Conservation (phyloP, 2,329 filamentous ascomycete genomes). For the Zopfia rhizophila region DNA sequence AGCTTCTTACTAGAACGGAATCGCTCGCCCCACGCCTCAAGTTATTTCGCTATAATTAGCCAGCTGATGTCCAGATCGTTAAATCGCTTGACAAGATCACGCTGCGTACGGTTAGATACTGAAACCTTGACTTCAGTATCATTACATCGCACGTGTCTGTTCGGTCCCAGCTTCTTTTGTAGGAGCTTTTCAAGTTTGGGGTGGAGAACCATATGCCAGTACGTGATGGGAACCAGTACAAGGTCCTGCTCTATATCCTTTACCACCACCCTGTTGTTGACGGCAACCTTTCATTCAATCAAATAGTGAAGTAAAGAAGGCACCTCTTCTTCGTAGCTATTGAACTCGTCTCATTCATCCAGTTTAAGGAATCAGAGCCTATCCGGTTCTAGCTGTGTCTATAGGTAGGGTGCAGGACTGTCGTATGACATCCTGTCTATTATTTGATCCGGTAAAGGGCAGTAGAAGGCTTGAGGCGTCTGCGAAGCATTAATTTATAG, state of each 20-base stretch:
- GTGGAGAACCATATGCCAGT: constrained; percentile 17
- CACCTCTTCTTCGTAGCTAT: constrained; percentile 27
- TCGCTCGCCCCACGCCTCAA: constrained; percentile 33
- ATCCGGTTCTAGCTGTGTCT: too few species aligned
- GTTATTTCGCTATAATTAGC: constrained; percentile 42
- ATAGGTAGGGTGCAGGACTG: too few species aligned
- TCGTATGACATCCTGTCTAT: too few species aligned
- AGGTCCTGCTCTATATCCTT: constrained; percentile 40
- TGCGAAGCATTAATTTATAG: too few species aligned
- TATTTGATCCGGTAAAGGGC: too few species aligned
- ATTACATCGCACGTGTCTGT: constrained; percentile 15
- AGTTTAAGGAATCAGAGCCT: constrained; percentile 15
- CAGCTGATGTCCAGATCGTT: constrained; percentile 39
- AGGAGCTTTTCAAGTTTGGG: constrained; percentile 22
- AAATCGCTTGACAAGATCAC: constrained; percentile 42
- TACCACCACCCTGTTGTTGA: constrained; percentile 33
- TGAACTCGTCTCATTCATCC: constrained; percentile 25
- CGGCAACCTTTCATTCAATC: constrained; percentile 37
- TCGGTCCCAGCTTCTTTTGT: constrained; percentile 18
- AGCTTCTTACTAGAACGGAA: constrained; percentile 43
- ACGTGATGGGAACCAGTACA: constrained; percentile 28
- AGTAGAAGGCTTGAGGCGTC: too few species aligned
- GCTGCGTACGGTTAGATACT: constrained; percentile 35
- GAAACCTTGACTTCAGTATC: constrained; percentile 31
- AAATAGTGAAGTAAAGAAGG: constrained; percentile 38